Evolutionary conservation across 495 filamentous ascomycete species (phyloP).

Genomic region (Astrothelium subdiscretum): DNA sequence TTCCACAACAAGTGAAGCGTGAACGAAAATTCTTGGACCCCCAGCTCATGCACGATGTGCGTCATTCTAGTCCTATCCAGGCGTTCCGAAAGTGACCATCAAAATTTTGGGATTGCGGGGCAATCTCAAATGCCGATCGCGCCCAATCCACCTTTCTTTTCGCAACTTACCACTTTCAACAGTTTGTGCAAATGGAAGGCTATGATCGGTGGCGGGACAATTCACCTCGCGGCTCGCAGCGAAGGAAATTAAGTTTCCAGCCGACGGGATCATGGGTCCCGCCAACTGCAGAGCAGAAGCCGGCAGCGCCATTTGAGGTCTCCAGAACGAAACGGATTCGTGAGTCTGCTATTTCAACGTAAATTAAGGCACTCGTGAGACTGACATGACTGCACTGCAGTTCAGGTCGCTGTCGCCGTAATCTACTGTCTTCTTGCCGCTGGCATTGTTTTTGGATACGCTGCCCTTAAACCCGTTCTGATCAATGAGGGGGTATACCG

Average conservation of each 20-base stretch:
- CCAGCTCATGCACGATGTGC: too few relatives aligned
- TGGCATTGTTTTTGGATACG: conserved; percentile 73
- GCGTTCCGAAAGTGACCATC: neutral
- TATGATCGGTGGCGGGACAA: neutral
- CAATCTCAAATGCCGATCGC: neutral
- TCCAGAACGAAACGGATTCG: conserved; percentile 39
- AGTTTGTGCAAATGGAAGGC: neutral
- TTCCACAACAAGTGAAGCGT: neutral
- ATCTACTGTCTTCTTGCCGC: conserved; percentile 74
- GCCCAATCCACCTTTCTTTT: neutral
- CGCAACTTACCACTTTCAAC: neutral
- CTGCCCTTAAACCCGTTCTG: conserved; percentile 72
- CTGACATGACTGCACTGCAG: conserved; percentile 22
- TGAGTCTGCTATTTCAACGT: conserved; percentile 15
- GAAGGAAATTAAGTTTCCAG: conserved; percentile 32
- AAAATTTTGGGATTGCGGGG: neutral
- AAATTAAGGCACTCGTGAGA: neutral
- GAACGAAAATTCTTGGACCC: neutral
- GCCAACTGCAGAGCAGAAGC: conserved; percentile 20
- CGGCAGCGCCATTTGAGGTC: conserved; percentile 35
- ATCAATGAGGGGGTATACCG: conserved; percentile 65
- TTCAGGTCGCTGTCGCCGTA: conserved; percentile 54
- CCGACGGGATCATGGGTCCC: conserved; percentile 28
- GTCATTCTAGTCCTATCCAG: neutral
- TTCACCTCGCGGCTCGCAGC: conserved; percentile 16